Percentiles rank a stretch among this genome's conserved stretches.
Evolutionary conservation across 768 basidiomycete species (phyloP).

Genomic region (Ramaria rubella): DNA sequence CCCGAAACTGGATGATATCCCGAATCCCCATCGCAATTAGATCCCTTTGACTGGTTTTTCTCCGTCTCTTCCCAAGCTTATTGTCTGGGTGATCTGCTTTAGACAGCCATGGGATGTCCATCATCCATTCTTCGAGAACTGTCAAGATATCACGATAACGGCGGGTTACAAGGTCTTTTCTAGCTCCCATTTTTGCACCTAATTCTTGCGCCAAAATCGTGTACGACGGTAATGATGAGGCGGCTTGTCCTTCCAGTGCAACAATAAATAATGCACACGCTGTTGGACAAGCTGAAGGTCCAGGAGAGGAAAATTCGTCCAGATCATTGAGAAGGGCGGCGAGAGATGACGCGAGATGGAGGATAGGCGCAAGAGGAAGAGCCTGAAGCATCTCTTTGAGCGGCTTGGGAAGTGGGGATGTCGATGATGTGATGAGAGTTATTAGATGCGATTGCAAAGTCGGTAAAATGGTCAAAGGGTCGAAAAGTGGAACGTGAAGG

Average conservation of each 20-base stretch:
- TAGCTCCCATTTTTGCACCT: constrained; percentile 43
- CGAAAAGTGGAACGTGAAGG: constrained; percentile 45
- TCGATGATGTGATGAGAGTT: constrained; percentile 15
- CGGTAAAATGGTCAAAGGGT: constrained; percentile 36
- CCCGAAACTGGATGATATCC: constrained; percentile 63
- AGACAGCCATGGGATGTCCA: constrained; percentile 66
- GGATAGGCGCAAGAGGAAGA: constrained; percentile 31
- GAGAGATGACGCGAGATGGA: constrained; percentile 41
- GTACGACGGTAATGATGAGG: constrained; percentile 44
- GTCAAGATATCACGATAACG: constrained; percentile 66
- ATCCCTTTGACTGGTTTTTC: constrained; percentile 5
- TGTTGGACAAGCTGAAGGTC: constrained; percentile 37
- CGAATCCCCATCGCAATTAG: constrained; percentile 40
- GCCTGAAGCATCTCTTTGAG: constrained; percentile 36
- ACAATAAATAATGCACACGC: constrained; percentile 68
- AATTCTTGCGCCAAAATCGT: constrained; percentile 53
- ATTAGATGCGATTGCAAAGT: constrained; percentile 19
- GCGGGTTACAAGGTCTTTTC: constrained; percentile 52
- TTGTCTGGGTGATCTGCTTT: constrained; percentile 8
- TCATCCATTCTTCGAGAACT: constrained; percentile 49
- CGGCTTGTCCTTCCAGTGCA: constrained; percentile 61
- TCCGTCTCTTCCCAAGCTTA: constrained; percentile 29
- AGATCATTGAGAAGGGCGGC: constrained; percentile 34
- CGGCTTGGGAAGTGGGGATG: constrained; percentile 18
- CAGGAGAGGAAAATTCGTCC: constrained; percentile 26